These are phyloP conservation scores for Melanopsichium pennsylvanicum DNA, from an alignment of 1,284 basidiomycete genomes.

Conservation along the genomic window DNA sequence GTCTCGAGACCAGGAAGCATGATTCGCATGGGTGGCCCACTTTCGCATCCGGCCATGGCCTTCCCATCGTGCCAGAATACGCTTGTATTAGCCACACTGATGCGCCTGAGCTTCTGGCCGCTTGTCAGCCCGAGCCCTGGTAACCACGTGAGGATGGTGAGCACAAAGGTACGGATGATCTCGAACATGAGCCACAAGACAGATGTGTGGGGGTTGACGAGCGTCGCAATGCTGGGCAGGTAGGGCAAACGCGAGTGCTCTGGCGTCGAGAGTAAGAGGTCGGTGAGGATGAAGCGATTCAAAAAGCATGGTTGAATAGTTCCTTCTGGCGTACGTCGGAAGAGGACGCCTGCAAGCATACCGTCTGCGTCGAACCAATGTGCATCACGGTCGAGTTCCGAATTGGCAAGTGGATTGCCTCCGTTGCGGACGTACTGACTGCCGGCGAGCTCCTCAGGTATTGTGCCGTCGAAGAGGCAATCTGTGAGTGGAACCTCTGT, in stretches of 20 bases:
- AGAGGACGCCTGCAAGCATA: constrained; percentile 69
- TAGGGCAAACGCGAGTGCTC: constrained; percentile 61
- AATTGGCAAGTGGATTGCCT: constrained; percentile 67
- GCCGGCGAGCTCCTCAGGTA: constrained; percentile 64
- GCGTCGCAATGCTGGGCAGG: constrained; percentile 69
- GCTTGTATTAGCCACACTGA: constrained; percentile 68
- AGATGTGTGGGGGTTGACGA: constrained; percentile 68
- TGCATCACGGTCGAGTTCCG: constrained; percentile 52
- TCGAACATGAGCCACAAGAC: constrained; percentile 66
- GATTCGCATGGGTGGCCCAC: constrained; percentile 68
- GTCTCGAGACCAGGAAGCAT: constrained; percentile 69
- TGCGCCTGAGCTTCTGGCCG: constrained; percentile 38
- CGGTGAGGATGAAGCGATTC: constrained; percentile 67
- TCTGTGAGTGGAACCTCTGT: constrained; percentile 60
- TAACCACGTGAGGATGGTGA: constrained; percentile 62
- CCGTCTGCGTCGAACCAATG: constrained; percentile 66
- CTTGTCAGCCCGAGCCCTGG: constrained; percentile 40
- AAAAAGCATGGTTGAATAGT: constrained; percentile 62
- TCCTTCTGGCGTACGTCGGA: constrained; percentile 52
- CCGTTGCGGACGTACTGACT: constrained; percentile 69
- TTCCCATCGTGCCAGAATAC: constrained; percentile 68
- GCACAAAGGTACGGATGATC: constrained; percentile 65
- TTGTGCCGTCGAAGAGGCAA: constrained; percentile 55
- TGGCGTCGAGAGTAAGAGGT: constrained; percentile 61
- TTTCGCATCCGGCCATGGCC: constrained; percentile 69